These are phyloP conservation scores for Colletotrichum falcatum DNA, from an alignment of 2,329 filamentous ascomycete genomes.

Conservation along the genomic window DNA sequence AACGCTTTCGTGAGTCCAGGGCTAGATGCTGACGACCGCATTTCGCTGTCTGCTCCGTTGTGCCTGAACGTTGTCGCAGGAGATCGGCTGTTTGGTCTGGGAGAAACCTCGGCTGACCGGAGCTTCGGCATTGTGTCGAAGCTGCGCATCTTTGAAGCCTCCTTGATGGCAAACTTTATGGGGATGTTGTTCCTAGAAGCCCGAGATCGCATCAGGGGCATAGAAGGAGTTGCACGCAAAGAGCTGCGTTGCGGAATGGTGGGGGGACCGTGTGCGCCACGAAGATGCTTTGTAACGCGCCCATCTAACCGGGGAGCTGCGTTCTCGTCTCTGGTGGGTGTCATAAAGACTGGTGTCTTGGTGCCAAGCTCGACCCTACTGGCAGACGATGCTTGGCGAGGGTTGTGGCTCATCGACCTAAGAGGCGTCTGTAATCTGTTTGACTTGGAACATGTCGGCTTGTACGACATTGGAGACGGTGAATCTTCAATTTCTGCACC, in stretches of 20 bases:
- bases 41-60: not conserved
- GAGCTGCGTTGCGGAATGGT: constrained; percentile 35
- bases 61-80: constrained; percentile 33
- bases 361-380: constrained; percentile 11
- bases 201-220: constrained; percentile 22
- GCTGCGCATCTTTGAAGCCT: constrained; percentile 10
- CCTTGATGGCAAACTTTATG: constrained; percentile 1
- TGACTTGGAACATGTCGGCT: not conserved
- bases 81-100: constrained; percentile 17
- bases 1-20: constrained; percentile 22
- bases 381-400: constrained; percentile 27
- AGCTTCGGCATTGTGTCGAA: constrained; percentile 2
- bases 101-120: not conserved
- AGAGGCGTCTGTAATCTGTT: constrained; percentile 26
- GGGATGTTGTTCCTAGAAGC: constrained; percentile 20
- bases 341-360: not conserved
- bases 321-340: constrained; percentile 29
- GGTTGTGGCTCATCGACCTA: constrained; percentile 16
- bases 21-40: constrained; percentile 26
- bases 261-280: constrained; percentile 14
- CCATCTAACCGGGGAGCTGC: constrained; percentile 15
- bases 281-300: not conserved
- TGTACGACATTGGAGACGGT: constrained; percentile 43
- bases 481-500: constrained; percentile 61
- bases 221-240: constrained; percentile 25